These are phyloP conservation scores for Hypoxylon sp. DNA, from an alignment of 2,329 filamentous ascomycete genomes.

Conservation along the genomic window DNA sequence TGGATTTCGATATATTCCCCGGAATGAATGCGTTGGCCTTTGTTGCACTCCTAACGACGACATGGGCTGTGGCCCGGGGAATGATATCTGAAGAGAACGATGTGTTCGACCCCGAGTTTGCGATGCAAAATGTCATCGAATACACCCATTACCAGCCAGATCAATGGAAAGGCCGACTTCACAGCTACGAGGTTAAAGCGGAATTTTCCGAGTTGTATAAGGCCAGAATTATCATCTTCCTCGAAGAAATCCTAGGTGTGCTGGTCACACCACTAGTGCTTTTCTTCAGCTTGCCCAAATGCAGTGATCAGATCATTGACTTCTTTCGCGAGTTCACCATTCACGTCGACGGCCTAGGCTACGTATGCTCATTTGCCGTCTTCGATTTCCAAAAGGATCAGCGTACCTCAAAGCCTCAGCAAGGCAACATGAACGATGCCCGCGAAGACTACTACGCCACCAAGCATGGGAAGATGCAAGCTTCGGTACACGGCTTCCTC, in stretches of 20 bases:
- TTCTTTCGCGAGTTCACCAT: slow-evolving; percentile 99
- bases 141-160: slow-evolving; percentile 93
- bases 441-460: slow-evolving; percentile 94
- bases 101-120: slow-evolving; percentile 93
- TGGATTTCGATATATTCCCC: slow-evolving; percentile 91
- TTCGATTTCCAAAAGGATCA: slow-evolving; percentile 95
- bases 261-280: slow-evolving; percentile 92
- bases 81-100: slow-evolving; percentile 88
- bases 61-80: slow-evolving; percentile 88
- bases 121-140: slow-evolving; percentile 88
- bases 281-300: slow-evolving; percentile 86
- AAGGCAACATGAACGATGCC: slow-evolving; percentile 69
- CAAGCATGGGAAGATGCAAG: slow-evolving; percentile 98
- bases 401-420: slow-evolving; percentile 59
- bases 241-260: slow-evolving; percentile 93
- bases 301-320: slow-evolving; percentile 93
- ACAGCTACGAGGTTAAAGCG: slow-evolving; percentile 91
- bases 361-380: slow-evolving; percentile 96
- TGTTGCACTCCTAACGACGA: slow-evolving; percentile 82
- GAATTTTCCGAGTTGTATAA: slow-evolving; percentile 95
- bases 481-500: slow-evolving; percentile 94
- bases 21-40: slow-evolving; percentile 94
- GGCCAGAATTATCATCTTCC: slow-evolving; percentile 89
- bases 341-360: slow-evolving; percentile 94
- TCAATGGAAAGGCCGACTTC: slow-evolving; percentile 90